phyloP scores from a whole-genome alignment of 345 rosid species.

The Populus euphratica region DNA sequence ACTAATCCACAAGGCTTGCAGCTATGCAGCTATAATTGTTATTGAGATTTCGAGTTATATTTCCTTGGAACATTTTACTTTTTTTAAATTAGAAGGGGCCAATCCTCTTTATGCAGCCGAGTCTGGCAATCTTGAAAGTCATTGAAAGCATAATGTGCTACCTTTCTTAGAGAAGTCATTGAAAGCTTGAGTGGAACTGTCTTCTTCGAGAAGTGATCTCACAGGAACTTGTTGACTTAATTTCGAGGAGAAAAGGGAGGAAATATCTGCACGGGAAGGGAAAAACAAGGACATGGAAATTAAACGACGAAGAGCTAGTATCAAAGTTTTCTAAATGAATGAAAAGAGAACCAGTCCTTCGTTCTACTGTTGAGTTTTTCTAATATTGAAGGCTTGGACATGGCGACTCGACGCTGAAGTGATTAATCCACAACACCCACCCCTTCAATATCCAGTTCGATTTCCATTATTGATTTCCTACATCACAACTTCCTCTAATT shows the following conservation, averaged over 20 bases:
- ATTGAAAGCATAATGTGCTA: no score
- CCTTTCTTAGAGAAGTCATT: not conserved
- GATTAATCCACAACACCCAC: conserved; percentile 1
- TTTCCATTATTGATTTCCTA: not conserved
- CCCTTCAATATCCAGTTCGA: not conserved
- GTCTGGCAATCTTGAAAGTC: no score
- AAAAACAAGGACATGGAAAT: not conserved
- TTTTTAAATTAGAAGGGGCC: no score
- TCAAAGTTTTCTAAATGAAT: not conserved
- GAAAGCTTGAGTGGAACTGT: not conserved
- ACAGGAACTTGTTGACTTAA: no score
- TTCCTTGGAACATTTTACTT: no score
- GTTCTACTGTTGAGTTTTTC: not conserved
- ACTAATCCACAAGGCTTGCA: no score
- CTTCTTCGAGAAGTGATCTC: no score
- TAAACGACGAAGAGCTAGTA: not conserved
- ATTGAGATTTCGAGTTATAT: no score
- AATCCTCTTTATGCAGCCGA: no score
- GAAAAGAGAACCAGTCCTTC: not conserved
- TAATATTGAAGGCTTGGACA: not conserved
- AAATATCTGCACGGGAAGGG: not conserved
- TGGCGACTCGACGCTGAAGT: not conserved
- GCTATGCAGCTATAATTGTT: no score
- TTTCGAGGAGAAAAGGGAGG: not conserved
- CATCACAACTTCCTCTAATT: not conserved